Percentiles rank a stretch among this genome's conserved stretches.
Conservation (phyloP, 768 basidiomycete species). For the Mycena amicta region DNA sequence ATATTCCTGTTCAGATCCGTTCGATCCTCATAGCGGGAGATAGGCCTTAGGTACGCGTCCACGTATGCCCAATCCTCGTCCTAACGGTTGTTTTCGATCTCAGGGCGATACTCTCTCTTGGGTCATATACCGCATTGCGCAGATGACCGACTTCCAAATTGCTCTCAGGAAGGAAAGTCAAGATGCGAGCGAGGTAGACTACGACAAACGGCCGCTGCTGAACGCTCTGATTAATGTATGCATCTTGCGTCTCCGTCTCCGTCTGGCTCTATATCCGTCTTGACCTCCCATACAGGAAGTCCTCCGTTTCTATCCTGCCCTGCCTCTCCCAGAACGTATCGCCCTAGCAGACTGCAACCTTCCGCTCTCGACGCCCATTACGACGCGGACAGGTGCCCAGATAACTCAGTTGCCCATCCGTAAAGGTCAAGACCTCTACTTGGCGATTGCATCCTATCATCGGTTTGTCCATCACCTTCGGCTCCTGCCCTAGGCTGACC, state of each 20-base stretch:
- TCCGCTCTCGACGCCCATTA: not conserved
- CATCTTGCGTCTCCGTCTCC: too few relatives aligned
- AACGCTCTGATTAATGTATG: not conserved
- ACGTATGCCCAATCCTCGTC: not conserved
- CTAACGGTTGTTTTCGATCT: not conserved
- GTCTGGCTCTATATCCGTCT: too few relatives aligned
- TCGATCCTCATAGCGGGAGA: not conserved
- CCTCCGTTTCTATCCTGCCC: not conserved
- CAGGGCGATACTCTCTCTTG: constrained; percentile 1
- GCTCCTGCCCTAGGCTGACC: not conserved
- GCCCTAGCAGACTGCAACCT: not conserved
- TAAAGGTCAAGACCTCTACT: not conserved
- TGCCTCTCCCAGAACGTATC: not conserved
- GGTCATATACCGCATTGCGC: not conserved
- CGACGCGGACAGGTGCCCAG: not conserved
- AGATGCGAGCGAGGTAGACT: not conserved
- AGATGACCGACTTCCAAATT: not conserved
- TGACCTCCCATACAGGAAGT: not conserved
- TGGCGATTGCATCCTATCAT: not conserved
- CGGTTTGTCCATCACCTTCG: not conserved
- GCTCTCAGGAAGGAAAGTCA: not conserved
- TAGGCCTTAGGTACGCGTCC: not conserved
- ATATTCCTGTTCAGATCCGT: not conserved
- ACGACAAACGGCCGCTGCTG: not conserved
- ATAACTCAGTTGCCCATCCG: not conserved